phyloP scores from a whole-genome alignment of 345 rosid genomes.

The Aurinia saxatilis region DNA sequence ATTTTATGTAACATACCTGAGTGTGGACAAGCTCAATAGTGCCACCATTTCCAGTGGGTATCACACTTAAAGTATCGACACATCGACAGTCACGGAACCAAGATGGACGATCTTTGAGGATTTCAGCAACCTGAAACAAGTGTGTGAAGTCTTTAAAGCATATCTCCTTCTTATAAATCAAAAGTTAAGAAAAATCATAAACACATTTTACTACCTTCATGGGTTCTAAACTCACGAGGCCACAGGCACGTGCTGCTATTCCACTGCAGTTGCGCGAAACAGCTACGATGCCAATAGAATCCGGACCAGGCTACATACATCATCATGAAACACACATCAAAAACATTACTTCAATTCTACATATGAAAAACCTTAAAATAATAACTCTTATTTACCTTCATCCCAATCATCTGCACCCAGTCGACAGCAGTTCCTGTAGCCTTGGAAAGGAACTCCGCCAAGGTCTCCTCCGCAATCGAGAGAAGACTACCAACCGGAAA shows the following conservation, averaged over 20 bases:
- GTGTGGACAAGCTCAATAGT: slow-evolving; percentile 82
- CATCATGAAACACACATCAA: not conserved
- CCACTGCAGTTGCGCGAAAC: slow-evolving; percentile 96
- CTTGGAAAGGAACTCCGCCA: slow-evolving; percentile 50
- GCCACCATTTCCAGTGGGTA: slow-evolving; percentile 79
- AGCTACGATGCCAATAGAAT: slow-evolving; percentile 99
- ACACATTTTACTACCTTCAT: slow-evolving; percentile 56
- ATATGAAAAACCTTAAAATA: not conserved
- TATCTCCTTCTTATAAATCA: not conserved
- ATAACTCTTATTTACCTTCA: slow-evolving; percentile 61
- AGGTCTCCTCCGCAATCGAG: slow-evolving; percentile 94
- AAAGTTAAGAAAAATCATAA: not conserved
- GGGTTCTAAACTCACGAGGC: slow-evolving; percentile 99
- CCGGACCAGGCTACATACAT: slow-evolving; percentile 94
- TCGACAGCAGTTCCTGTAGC: slow-evolving; percentile 99
- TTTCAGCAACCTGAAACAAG: slow-evolving; percentile 64
- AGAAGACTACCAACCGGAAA: slow-evolving; percentile 45
- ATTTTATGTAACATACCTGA: slow-evolving; percentile 49
- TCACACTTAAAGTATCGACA: slow-evolving; percentile 56
- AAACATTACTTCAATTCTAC: not conserved
- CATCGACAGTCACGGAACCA: slow-evolving; percentile 97
- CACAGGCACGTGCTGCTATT: slow-evolving; percentile 99
- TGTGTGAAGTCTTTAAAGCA: not conserved
- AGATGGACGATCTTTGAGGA: slow-evolving; percentile 93
- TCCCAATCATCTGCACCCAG: slow-evolving; percentile 99